phyloP scores from a whole-genome alignment of 768 basidiomycete species.

The Mycena venus region DNA sequence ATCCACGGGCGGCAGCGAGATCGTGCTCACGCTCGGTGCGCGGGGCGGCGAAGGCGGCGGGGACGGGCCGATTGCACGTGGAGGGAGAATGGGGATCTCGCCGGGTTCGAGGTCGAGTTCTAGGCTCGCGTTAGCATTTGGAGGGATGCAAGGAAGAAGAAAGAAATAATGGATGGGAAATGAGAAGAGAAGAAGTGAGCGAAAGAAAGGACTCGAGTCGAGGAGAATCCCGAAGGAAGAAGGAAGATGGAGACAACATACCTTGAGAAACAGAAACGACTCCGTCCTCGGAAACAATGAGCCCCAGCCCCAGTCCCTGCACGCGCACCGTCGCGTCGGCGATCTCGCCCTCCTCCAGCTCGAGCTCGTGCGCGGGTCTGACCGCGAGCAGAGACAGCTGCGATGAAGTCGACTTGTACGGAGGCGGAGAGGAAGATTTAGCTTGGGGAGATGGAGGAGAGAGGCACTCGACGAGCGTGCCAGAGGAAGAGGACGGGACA shows the following conservation, averaged over 20 bases:
- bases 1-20: constrained; percentile 28
- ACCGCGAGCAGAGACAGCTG: background rate
- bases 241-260: background rate
- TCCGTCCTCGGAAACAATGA: background rate
- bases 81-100: constrained; percentile 18
- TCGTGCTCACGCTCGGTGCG: constrained; percentile 15
- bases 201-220: no score
- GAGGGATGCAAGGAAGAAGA: background rate
- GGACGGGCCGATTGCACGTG: no score
- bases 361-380: background rate
- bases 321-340: background rate
- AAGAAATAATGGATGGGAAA: background rate
- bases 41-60: constrained; percentile 12
- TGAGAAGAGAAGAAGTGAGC: background rate
- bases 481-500: constrained; percentile 26
- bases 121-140: background rate
- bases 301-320: constrained; percentile 4
- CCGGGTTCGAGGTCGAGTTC: constrained; percentile 23
- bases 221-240: background rate
- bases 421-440: constrained; percentile 8
- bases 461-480: constrained; percentile 26
- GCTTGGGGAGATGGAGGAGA: constrained; percentile 8
- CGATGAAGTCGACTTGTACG: constrained; percentile 3
- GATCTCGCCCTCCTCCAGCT: constrained; percentile 23
- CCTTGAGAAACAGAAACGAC: background rate